These are phyloP conservation scores for Penicillium psychrofluorescens DNA, from an alignment of 495 filamentous ascomycete species.

Conservation along the genomic window DNA sequence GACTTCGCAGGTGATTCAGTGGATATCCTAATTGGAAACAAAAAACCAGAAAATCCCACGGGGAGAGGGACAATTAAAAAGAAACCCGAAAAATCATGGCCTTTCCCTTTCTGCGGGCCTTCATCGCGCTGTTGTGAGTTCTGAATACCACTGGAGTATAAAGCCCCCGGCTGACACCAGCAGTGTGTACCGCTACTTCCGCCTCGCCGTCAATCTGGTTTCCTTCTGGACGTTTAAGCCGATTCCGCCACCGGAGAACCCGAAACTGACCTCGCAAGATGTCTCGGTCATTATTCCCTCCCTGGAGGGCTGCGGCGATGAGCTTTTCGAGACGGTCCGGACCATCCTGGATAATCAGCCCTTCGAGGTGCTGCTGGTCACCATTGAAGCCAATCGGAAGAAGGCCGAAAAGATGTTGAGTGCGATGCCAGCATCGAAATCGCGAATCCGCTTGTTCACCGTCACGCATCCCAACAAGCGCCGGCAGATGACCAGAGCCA, in stretches of 20 bases:
- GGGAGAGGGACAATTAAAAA: not conserved
- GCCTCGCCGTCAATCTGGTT: conserved; percentile 57
- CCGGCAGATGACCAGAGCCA: conserved; percentile 72
- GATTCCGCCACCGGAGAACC: conserved; percentile 52
- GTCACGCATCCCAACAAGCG: conserved; percentile 69
- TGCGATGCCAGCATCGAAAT: conserved; percentile 44
- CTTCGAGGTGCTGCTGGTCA: conserved; percentile 53
- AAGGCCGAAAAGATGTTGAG: conserved; percentile 46
- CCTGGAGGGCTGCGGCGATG: conserved; percentile 54
- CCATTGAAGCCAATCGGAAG: conserved; percentile 55
- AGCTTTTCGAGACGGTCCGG: conserved; percentile 52
- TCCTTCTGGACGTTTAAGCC: conserved; percentile 61
- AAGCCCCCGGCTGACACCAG: conserved; percentile 8
- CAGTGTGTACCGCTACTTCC: conserved; percentile 56
- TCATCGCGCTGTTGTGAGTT: conserved; percentile 42
- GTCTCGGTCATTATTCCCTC: conserved; percentile 70
- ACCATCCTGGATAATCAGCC: conserved; percentile 51
- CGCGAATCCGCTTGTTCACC: conserved; percentile 43
- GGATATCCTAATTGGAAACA: not conserved
- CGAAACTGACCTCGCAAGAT: conserved; percentile 58
- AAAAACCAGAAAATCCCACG: not conserved
- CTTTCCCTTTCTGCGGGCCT: conserved; percentile 40
- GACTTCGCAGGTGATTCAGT: no score
- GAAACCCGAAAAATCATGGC: conserved; percentile 20
- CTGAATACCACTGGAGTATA: not conserved